phyloP scores from a whole-genome alignment of 164 flowering plant genomes.

The Pachysandra terminalis region DNA sequence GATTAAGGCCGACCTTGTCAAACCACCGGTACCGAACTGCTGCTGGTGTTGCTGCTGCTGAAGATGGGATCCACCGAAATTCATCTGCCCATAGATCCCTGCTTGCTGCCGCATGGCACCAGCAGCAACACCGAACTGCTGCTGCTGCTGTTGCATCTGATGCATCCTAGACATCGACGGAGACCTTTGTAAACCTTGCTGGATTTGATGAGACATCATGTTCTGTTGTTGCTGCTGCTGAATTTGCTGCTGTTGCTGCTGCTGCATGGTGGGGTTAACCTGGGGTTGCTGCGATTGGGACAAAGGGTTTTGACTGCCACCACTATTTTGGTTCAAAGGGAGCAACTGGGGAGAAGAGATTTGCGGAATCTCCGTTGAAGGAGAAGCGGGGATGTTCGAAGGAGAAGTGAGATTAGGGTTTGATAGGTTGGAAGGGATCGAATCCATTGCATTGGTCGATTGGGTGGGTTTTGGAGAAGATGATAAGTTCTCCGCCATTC shows the following conservation, averaged over 20 bases:
- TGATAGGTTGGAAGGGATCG: conserved; percentile 12
- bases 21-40: conserved; percentile 41
- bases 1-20: conserved; percentile 50
- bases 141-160: conserved; percentile 44
- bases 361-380: conserved; percentile 37
- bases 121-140: conserved; percentile 20
- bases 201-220: conserved; percentile 37
- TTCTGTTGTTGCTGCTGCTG: conserved; percentile 26
- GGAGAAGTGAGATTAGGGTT: conserved; percentile 27
- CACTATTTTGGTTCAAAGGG: conserved; percentile 15
- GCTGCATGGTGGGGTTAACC: conserved; percentile 13
- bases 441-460: conserved; percentile 13
- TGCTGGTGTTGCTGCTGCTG: conserved; percentile 35
- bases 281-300: conserved; percentile 16
- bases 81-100: conserved; percentile 59
- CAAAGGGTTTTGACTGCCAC: conserved; percentile 6
- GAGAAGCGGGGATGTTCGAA: conserved; percentile 23
- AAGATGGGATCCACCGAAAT: conserved; percentile 38
- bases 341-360: conserved; percentile 37
- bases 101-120: conserved; percentile 39
- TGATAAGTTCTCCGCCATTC: background rate
- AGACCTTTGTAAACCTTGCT: conserved; percentile 53
- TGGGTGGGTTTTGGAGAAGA: conserved; percentile 21
- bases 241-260: background rate
- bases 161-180: conserved; percentile 62